Conservation (phyloP, 2,329 filamentous ascomycete species). For the Pseudogymnoascus pannorum region DNA sequence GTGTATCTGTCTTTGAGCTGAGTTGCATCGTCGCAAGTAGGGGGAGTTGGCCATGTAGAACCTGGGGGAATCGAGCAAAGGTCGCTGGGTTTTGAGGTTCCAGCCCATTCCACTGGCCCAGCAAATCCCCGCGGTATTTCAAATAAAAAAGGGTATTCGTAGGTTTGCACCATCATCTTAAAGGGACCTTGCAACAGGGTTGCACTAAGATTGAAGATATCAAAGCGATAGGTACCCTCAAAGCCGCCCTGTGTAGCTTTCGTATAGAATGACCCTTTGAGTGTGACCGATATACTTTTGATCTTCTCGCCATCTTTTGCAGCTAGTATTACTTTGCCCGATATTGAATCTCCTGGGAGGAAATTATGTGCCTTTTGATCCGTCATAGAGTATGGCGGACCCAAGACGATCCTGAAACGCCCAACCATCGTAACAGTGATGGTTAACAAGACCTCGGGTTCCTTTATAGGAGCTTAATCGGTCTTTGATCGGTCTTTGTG, state of each 20-base stretch:
- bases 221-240: neutral
- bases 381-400: neutral
- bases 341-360: slow-evolving; percentile 8
- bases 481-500: neutral
- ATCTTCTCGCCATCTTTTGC: slow-evolving; percentile 8
- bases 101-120: neutral
- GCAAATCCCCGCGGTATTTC: neutral
- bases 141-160: slow-evolving; percentile 13
- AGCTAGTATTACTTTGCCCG: slow-evolving; percentile 8
- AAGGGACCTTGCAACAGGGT: slow-evolving; percentile 9
- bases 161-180: slow-evolving; percentile 9
- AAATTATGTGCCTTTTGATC: slow-evolving; percentile 1
- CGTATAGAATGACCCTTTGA: slow-evolving; percentile 8
- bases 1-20: neutral
- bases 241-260: neutral
- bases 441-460: neutral
- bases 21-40: neutral
- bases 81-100: neutral
- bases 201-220: neutral
- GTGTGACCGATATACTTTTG: neutral
- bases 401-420: neutral
- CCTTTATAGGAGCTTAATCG: neutral
- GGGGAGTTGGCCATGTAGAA: neutral
- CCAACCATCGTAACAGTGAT: neutral
- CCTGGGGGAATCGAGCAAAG: neutral